Percentiles rank a stretch among this genome's conserved stretches.
phyloP scores from a whole-genome alignment of 768 basidiomycete species.

The Suillus weaverae region DNA sequence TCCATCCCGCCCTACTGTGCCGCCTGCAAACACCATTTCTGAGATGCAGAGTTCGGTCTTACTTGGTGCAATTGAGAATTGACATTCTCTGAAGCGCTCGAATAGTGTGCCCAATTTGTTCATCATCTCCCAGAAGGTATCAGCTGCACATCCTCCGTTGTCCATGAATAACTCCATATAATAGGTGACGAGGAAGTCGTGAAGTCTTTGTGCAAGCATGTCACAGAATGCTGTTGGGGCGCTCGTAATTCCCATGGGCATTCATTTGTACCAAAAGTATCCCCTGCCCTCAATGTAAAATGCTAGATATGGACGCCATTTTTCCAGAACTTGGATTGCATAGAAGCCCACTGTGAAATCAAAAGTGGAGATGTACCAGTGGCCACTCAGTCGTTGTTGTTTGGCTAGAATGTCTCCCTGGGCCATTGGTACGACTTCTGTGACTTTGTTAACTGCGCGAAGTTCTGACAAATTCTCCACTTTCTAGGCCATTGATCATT shows the following conservation, averaged over 20 bases:
- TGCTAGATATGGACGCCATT: slow-evolving; percentile 16
- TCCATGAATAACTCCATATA: too few species aligned
- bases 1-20: too few species aligned
- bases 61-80: too few species aligned
- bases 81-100: too few species aligned
- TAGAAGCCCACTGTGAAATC: slow-evolving; percentile 30
- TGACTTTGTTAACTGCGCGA: slow-evolving; percentile 35
- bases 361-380: slow-evolving; percentile 31
- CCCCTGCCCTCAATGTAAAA: slow-evolving; percentile 29
- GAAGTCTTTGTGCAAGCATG: slow-evolving; percentile 4
- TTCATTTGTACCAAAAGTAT: slow-evolving; percentile 18
- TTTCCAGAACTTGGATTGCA: slow-evolving; percentile 15
- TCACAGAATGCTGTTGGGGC: slow-evolving; percentile 18
- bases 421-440: slow-evolving; percentile 29
- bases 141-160: too few species aligned
- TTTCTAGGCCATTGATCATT: slow-evolving; percentile 18
- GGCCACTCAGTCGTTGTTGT: slow-evolving; percentile 36
- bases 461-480: slow-evolving; percentile 42
- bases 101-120: too few species aligned
- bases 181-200: not conserved
- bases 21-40: too few species aligned
- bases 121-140: too few species aligned
- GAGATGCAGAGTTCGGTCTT: too few species aligned
- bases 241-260: slow-evolving; percentile 29
- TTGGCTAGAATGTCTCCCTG: slow-evolving; percentile 42